A percentile compares a stretch with the other conserved stretches of the same genome.
phyloP scores from a whole-genome alignment of 192 early-diverging fungal species.

The Backusella psychrophila region DNA sequence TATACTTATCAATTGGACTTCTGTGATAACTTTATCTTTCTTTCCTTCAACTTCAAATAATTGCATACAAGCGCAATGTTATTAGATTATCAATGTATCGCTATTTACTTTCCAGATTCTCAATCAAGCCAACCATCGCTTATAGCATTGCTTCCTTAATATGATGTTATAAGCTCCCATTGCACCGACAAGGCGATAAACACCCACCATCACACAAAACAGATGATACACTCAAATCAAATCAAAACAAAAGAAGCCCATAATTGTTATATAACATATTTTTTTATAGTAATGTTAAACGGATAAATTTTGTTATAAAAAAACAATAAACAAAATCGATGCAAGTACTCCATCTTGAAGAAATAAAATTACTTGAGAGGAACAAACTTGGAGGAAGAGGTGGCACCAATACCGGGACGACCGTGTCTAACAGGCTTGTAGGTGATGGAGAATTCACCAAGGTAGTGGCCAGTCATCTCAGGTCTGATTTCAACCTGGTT shows the following conservation, averaged over 20 bases:
- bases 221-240: neutral
- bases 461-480: conserved; percentile 35
- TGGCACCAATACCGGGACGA: conserved; percentile 99
- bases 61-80: no score
- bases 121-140: no score
- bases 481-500: conserved; percentile 97
- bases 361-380: conserved; percentile 70
- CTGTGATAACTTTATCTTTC: no score
- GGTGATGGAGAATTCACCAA: conserved; percentile 60
- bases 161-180: no score
- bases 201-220: neutral
- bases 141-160: no score
- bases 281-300: neutral
- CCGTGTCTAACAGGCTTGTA: conserved; percentile 99
- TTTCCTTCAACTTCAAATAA: no score
- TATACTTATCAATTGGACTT: no score
- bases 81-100: no score
- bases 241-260: neutral
- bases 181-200: neutral
- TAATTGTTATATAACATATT: neutral
- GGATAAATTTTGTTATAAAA: neutral
- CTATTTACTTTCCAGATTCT: no score
- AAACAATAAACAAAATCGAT: neutral
- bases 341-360: neutral
- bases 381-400: conserved; percentile 94